A percentile compares a stretch with the other conserved stretches of the same genome.
These are phyloP conservation scores for Aspergillus neoniger DNA, from an alignment of 2,329 filamentous ascomycete genomes.

Conservation along the genomic window DNA sequence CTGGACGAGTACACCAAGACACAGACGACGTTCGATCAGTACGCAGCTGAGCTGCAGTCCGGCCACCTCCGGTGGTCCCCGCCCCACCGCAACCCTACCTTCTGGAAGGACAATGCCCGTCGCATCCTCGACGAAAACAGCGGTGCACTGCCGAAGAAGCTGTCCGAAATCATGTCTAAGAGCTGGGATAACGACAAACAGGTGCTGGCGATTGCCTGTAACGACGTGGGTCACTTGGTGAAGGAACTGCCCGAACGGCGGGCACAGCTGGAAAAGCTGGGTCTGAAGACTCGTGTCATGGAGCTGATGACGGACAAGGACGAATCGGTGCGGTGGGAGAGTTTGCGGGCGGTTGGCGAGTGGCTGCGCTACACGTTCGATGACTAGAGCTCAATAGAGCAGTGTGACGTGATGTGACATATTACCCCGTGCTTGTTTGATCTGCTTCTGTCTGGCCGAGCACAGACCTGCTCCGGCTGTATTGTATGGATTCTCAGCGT, in stretches of 20 bases:
- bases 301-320: conserved; percentile 88
- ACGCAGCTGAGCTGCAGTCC: conserved; percentile 78
- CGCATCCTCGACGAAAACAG: conserved; percentile 83
- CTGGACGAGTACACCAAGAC: conserved; percentile 81
- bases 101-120: conserved; percentile 90
- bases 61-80: conserved; percentile 92
- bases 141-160: conserved; percentile 73
- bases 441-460: conserved; percentile 7
- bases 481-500: conserved; percentile 16
- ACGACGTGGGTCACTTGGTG: conserved; percentile 85
- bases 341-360: conserved; percentile 77
- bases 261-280: conserved; percentile 75
- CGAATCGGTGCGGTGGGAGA: conserved; percentile 90
- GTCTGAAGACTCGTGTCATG: conserved; percentile 86
- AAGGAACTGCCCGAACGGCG: conserved; percentile 87
- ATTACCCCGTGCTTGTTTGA: conserved; percentile 22
- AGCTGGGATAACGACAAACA: conserved; percentile 81
- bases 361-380: conserved; percentile 73
- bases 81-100: conserved; percentile 79
- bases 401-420: conserved; percentile 19
- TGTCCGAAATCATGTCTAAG: conserved; percentile 83
- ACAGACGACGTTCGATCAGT: conserved; percentile 67
- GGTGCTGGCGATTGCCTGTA: conserved; percentile 88
- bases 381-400: conserved; percentile 27
- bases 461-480: neutral